Evolutionary conservation across 2,329 filamentous ascomycete species (phyloP), one percentile per base, ranked within the genome.

Genomic region (Pseudopyricularia cyperi): DNA sequence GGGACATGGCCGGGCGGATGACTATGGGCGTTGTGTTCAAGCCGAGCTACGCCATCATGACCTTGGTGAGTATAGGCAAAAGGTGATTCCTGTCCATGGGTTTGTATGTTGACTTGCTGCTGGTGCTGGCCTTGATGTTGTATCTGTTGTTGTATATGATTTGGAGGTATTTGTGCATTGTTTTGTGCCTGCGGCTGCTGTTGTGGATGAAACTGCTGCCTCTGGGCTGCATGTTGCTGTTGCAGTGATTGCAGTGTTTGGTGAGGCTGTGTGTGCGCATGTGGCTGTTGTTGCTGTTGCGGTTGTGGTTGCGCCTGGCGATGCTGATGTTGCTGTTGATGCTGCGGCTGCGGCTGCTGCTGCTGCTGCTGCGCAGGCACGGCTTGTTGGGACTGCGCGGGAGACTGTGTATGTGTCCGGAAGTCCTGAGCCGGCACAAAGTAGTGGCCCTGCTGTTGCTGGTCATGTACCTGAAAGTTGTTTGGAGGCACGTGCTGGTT

Each of bases 41-140:
- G 39, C 19, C 24, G 39, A 26, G 19, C 24, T 44, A 19, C 39
- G 39, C 5, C 22, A 44, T 24, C 22, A 28, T 44, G 39, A 7
- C 39, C 22, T 24, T 44, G 22, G 17, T 44, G 39, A 14, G 39
- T 9, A 44, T 44, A 44, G 17, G 19, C 24, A 15, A 24, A 44
- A 12, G 39, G 39, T 12, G 39, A 44, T 24, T 19, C 5, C 12
- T 44, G 19, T 44, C 9, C 22, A 33, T 47, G 24, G n/a, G 32
- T 26, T 7, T 26, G 22, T 8, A 17, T 53, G 52, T 22, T 50
- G 46, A 19, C 17, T 4, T 47, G 39, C 33, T 34, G 48, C 17
- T 55, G 53, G 7, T 52, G 48, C 28, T 48, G 42, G 22, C 51
- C 51, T 5, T 30, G 34, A 14, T 50, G 48, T 3, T 30, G 34